Conservation (phyloP, 306 rosid species). For the Senna tora region DNA sequence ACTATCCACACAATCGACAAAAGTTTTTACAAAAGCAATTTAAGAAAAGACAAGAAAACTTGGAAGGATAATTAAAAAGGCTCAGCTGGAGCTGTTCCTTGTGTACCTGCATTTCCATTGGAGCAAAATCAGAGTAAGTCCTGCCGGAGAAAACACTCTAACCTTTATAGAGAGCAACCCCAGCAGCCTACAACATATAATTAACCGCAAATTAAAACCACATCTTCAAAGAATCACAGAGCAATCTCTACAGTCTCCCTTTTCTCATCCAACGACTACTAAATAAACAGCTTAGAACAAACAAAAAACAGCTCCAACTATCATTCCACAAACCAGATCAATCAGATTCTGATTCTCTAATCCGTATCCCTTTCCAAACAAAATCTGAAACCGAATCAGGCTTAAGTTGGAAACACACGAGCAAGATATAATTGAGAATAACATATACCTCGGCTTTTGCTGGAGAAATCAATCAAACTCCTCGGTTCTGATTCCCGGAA, state of each 20-base stretch:
- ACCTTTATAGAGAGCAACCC: slow-evolving; percentile 45
- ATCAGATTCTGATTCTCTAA: slow-evolving; percentile 41
- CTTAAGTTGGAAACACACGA: neutral
- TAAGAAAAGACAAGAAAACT: neutral
- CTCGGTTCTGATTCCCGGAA: neutral
- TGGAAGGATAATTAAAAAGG: slow-evolving; percentile 30
- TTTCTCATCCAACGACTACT: neutral
- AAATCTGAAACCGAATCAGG: slow-evolving; percentile 15
- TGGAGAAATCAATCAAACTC: slow-evolving; percentile 32
- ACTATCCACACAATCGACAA: neutral
- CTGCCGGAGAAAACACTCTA: slow-evolving; percentile 40
- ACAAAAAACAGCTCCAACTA: neutral
- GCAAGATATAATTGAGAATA: neutral
- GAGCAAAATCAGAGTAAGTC: slow-evolving; percentile 41
- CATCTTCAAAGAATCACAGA: slow-evolving; percentile 33
- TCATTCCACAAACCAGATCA: slow-evolving; percentile 47
- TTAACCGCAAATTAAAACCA: slow-evolving; percentile 43
- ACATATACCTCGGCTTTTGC: slow-evolving; percentile 41
- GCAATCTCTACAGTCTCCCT: slow-evolving; percentile 26
- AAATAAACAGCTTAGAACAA: slow-evolving; percentile 2
- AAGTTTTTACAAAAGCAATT: too few species aligned
- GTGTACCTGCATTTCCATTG: slow-evolving; percentile 55
- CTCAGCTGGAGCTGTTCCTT: slow-evolving; percentile 25
- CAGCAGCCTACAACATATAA: slow-evolving; percentile 42
- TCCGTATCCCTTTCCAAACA: neutral